These are phyloP conservation scores for Fusarium coicis DNA, from an alignment of 2,329 filamentous ascomycete species.

Conservation along the genomic window DNA sequence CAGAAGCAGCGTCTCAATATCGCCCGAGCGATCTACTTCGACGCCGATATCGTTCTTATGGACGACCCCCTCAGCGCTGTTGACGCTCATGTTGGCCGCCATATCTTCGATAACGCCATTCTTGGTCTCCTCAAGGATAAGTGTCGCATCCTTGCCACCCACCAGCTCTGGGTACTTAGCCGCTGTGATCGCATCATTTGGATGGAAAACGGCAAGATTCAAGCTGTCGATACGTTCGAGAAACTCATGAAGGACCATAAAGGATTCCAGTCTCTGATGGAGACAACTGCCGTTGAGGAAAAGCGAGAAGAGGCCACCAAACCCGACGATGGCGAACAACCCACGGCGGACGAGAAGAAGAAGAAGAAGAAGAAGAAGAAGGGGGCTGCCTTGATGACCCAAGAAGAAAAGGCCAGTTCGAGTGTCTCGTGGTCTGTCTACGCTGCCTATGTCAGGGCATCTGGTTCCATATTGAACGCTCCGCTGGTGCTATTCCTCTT, in stretches of 20 bases:
- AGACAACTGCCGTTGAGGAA: slow-evolving; percentile 80
- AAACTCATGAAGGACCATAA: slow-evolving; percentile 83
- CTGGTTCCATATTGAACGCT: slow-evolving; percentile 76
- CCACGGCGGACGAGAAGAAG: slow-evolving; percentile 54
- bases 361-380: slow-evolving; percentile 67
- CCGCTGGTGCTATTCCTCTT: slow-evolving; percentile 72
- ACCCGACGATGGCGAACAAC: slow-evolving; percentile 56
- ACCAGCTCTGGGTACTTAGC: slow-evolving; percentile 92
- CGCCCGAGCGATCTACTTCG: slow-evolving; percentile 80
- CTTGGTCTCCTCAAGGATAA: slow-evolving; percentile 89
- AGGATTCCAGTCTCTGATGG: slow-evolving; percentile 87
- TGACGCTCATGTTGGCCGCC: slow-evolving; percentile 75
- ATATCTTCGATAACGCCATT: slow-evolving; percentile 94
- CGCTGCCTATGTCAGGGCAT: slow-evolving; percentile 78
- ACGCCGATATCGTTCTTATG: slow-evolving; percentile 75
- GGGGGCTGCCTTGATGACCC: slow-evolving; percentile 75
- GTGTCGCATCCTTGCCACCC: slow-evolving; percentile 90
- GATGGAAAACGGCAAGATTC: slow-evolving; percentile 87
- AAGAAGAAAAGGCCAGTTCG: slow-evolving; percentile 74
- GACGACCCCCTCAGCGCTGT: slow-evolving; percentile 77
- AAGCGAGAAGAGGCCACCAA: slow-evolving; percentile 64
- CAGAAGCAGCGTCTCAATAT: slow-evolving; percentile 97
- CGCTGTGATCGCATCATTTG: slow-evolving; percentile 92
- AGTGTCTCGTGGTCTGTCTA: slow-evolving; percentile 87
- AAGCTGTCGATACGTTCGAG: slow-evolving; percentile 88